Conservation (phyloP, 2,329 filamentous ascomycete species). For the Didymella exigua region DNA sequence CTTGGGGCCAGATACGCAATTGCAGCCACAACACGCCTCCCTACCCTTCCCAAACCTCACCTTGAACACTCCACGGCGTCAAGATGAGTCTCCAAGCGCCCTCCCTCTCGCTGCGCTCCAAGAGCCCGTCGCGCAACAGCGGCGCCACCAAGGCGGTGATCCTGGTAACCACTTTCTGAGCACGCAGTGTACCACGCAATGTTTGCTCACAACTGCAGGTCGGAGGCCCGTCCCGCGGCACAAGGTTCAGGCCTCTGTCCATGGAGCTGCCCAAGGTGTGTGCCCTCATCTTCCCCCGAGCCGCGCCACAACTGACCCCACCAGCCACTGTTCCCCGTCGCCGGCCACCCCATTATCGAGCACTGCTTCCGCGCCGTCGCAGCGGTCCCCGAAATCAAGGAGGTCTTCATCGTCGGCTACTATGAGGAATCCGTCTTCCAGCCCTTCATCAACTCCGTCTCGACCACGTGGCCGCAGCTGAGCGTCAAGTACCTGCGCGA, state of each 20-base stretch:
- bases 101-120: conserved; percentile 44
- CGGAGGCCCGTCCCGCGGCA: conserved; percentile 92
- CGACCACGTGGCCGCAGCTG: conserved; percentile 82
- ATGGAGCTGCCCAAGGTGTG: conserved; percentile 91
- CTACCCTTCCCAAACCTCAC: not conserved
- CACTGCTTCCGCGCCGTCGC: conserved; percentile 93
- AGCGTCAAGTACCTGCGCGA: conserved; percentile 95
- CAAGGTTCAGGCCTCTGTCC: conserved; percentile 90
- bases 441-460: conserved; percentile 94
- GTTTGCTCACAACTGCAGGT: conserved; percentile 64
- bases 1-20: conserved; percentile 33
- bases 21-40: conserved; percentile 14
- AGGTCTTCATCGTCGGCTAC: conserved; percentile 98
- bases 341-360: conserved; percentile 97
- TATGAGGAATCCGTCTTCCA: conserved; percentile 97
- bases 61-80: conserved; percentile 2
- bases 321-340: conserved; percentile 96
- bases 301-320: not conserved
- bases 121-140: conserved; percentile 35
- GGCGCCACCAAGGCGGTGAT: conserved; percentile 88
- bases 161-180: conserved; percentile 65
- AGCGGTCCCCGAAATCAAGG: conserved; percentile 88
- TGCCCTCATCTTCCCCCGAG: not conserved
- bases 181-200: conserved; percentile 4
- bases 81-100: conserved; percentile 48